Conservation (phyloP, 2,329 filamentous ascomycete species). For the Exophiala aquamarina region DNA sequence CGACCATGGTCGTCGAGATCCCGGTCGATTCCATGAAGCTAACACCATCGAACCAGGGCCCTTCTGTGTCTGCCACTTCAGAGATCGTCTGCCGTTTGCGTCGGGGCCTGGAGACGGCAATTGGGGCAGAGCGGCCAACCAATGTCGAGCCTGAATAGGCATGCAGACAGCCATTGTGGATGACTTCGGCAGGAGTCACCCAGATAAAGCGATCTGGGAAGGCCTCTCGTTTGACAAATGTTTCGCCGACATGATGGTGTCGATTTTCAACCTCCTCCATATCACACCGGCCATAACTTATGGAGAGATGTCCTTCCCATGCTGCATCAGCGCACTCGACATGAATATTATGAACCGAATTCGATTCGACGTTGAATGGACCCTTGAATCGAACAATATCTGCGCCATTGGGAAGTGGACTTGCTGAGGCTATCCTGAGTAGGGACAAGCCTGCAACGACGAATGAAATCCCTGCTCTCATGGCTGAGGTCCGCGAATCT, state of each 20-base stretch:
- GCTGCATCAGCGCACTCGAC: slow-evolving; percentile 40
- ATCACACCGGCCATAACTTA: slow-evolving; percentile 49
- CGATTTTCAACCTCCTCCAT: slow-evolving; percentile 35
- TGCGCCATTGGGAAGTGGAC: not conserved
- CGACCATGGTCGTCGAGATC: slow-evolving; percentile 27
- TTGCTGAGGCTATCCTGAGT: not conserved
- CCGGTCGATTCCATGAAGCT: slow-evolving; percentile 37
- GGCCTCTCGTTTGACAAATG: slow-evolving; percentile 38
- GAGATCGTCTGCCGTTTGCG: slow-evolving; percentile 29
- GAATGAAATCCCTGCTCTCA: not conserved
- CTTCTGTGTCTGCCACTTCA: slow-evolving; percentile 37
- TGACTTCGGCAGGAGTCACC: slow-evolving; percentile 34
- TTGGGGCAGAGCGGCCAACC: slow-evolving; percentile 17
- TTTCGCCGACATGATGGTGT: slow-evolving; percentile 47
- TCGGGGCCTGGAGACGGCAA: slow-evolving; percentile 14
- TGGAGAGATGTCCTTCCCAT: slow-evolving; percentile 44
- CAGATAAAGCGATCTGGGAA: slow-evolving; percentile 47
- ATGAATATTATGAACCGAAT: slow-evolving; percentile 52
- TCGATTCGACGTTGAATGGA: slow-evolving; percentile 35
- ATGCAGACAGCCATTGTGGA: slow-evolving; percentile 35
- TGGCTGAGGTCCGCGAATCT: not conserved
- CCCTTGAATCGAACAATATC: slow-evolving; percentile 32
- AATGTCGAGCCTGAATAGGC: slow-evolving; percentile 32
- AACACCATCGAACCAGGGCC: slow-evolving; percentile 43
- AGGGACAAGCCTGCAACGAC: not conserved